Evolutionary conservation across 306 rosid genomes (phyloP), one percentile per base, ranked within the genome.

Genomic region (Mucuna pruriens): DNA sequence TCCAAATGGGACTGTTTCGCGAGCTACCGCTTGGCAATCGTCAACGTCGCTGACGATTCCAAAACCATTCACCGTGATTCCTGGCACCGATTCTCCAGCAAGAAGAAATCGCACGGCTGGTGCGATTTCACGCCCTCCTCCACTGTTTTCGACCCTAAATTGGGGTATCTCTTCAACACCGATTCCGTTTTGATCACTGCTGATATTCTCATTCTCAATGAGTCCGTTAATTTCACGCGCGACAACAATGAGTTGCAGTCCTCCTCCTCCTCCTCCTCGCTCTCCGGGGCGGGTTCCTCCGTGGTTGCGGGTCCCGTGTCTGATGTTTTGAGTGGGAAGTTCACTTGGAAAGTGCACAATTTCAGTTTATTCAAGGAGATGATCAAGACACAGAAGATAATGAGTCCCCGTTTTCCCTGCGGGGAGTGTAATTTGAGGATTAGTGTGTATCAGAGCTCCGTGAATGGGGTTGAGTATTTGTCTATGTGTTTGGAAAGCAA

Each of bases 1-100:
- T 91, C 97, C 0, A 96, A 96, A 90, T 96, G 99, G 99, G 98
- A 96, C 90, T 96, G 99, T 54, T 96, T 96, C 82, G 98, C 99
- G 0, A 93, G 99, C 83, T 96, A 96, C 25, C 97, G 99, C 17
- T 79, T 96, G 76, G 94, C 97, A 62, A 92, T 96, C 85, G 96
- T 90, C 38, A 93, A 96, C 86, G 73, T 87, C 22, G 79, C 62
- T 2, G 99, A 96, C 66, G 97, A 93, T 84, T 89, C 97, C 42
- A 96, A 96, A 84, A 89, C 97, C 76, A 86, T 96, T 75, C 98
- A 93, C 78, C 90, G 99, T 19, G 99, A 96, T 87, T 93, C 98
- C 4, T 93, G 99, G 99, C 99, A 96, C 65, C 92, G 99, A 6
- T 96, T 96, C 89, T 92, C 98, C 26, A 83, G 89, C 70, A 96